Evolutionary conservation across 2,329 filamentous ascomycete species (phyloP).

Genomic region (Karstenula rhodostoma): DNA sequence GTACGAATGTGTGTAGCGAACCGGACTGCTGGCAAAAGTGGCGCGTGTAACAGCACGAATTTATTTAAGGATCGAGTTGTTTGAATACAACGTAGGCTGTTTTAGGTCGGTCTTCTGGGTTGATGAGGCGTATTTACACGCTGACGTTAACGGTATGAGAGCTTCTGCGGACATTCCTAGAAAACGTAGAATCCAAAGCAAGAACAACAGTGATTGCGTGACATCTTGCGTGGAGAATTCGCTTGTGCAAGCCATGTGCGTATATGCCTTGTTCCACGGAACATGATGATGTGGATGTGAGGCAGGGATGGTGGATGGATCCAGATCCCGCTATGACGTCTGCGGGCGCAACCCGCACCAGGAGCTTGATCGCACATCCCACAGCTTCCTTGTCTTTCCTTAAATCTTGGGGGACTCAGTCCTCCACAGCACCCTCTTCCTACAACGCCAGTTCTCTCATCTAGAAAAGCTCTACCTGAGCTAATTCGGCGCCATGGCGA

Average conservation of each 20-base stretch:
- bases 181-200: too few relatives aligned
- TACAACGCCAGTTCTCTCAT: conserved; percentile 26
- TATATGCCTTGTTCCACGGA: conserved; percentile 6
- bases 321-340: conserved; percentile 39
- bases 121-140: too few relatives aligned
- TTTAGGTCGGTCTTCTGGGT: too few relatives aligned
- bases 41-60: neutral
- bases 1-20: neutral
- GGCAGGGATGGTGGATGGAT: conserved; percentile 29
- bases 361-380: conserved; percentile 34
- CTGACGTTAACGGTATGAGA: neutral
- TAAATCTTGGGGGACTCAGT: conserved; percentile 22
- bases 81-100: neutral
- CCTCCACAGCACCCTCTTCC: conserved; percentile 26
- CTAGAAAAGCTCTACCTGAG: conserved; percentile 23
- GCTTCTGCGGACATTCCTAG: neutral
- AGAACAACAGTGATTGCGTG: too few relatives aligned
- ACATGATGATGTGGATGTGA: conserved; percentile 25
- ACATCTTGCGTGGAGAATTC: too few relatives aligned
- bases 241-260: neutral
- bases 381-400: conserved; percentile 38
- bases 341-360: conserved; percentile 14
- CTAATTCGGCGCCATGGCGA: conserved; percentile 41
- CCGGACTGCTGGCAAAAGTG: neutral
- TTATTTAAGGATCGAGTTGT: neutral